Conservation (phyloP, 345 rosid genomes). For the Salix purpurea region DNA sequence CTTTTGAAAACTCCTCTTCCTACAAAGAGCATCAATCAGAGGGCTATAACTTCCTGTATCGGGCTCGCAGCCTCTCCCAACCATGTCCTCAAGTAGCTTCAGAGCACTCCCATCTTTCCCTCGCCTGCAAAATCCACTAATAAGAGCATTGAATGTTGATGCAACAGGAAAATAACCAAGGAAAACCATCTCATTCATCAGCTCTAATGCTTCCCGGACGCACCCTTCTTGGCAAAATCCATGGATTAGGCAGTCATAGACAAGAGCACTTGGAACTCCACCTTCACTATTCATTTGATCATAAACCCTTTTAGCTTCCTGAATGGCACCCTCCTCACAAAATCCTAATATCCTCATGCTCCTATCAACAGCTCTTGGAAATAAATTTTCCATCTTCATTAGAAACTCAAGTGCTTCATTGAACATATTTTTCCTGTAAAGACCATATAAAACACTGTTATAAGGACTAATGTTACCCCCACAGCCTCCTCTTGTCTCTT, state of each 20-base stretch:
- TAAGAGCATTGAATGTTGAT: slow-evolving; percentile 51
- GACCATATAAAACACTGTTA: slow-evolving; percentile 63
- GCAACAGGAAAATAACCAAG: slow-evolving; percentile 43
- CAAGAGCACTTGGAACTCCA: slow-evolving; percentile 43
- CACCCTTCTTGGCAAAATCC: slow-evolving; percentile 44
- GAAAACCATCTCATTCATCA: slow-evolving; percentile 54
- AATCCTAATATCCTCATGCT: slow-evolving; percentile 50
- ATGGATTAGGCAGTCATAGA: slow-evolving; percentile 56
- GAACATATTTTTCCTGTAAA: slow-evolving; percentile 46
- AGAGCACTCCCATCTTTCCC: slow-evolving; percentile 51
- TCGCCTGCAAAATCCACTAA: slow-evolving; percentile 51
- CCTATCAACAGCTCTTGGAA: slow-evolving; percentile 63
- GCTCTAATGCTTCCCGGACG: slow-evolving; percentile 43
- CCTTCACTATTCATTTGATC: slow-evolving; percentile 53
- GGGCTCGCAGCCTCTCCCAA: slow-evolving; percentile 48
- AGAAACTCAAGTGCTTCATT: slow-evolving; percentile 63
- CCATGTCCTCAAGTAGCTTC: slow-evolving; percentile 62
- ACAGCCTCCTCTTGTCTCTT: slow-evolving; percentile 41
- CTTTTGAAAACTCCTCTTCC: slow-evolving; percentile 39
- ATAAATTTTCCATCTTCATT: slow-evolving; percentile 52
- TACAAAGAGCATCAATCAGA: slow-evolving; percentile 41
- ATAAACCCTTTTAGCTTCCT: slow-evolving; percentile 46
- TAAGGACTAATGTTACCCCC: slow-evolving; percentile 48
- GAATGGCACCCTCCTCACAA: slow-evolving; percentile 46
- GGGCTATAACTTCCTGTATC: slow-evolving; percentile 43